Evolutionary conservation across 2,329 filamentous ascomycete species (phyloP).

Genomic region (Tolypocladium endophyticum): DNA sequence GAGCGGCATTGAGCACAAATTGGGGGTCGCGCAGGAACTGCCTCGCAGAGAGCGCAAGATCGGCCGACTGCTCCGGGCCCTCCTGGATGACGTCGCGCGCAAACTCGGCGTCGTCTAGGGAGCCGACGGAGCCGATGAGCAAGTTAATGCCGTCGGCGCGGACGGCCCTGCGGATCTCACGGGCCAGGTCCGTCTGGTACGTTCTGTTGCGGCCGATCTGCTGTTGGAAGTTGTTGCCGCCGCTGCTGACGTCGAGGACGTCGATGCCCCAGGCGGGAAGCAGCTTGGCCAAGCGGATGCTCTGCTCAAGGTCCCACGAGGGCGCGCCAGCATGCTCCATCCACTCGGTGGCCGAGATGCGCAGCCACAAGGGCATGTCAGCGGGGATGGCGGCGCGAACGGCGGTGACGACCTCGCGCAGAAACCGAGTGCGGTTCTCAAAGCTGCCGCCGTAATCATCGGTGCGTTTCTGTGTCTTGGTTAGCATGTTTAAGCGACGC

Average conservation of each 20-base stretch:
- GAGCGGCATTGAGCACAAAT: conserved; percentile 62
- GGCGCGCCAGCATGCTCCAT: conserved; percentile 35
- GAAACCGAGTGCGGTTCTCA: conserved; percentile 54
- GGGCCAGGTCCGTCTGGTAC: conserved; percentile 68
- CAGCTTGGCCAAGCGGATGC: conserved; percentile 53
- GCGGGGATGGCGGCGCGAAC: conserved; percentile 41
- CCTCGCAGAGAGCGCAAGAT: conserved; percentile 64
- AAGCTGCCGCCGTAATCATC: conserved; percentile 57
- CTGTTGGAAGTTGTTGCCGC: conserved; percentile 55
- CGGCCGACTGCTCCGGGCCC: conserved; percentile 29
- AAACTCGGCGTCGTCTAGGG: conserved; percentile 58
- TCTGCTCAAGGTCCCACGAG: conserved; percentile 56
- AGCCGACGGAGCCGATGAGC: conserved; percentile 63
- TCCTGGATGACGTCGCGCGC: conserved; percentile 50
- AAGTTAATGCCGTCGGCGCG: conserved; percentile 36
- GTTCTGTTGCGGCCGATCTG: conserved; percentile 50
- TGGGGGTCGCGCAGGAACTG: conserved; percentile 77
- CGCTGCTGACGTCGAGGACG: conserved; percentile 71
- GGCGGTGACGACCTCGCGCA: conserved; percentile 41
- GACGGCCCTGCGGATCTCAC: conserved; percentile 58
- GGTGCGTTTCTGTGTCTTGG: conserved; percentile 35
- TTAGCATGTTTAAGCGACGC: not conserved
- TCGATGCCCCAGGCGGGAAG: conserved; percentile 69
- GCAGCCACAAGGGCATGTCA: conserved; percentile 44
- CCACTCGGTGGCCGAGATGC: conserved; percentile 55